Base-by-base conservation (phyloP, 306 rosid genomes). In the Trichosanthes truncata region DNA sequence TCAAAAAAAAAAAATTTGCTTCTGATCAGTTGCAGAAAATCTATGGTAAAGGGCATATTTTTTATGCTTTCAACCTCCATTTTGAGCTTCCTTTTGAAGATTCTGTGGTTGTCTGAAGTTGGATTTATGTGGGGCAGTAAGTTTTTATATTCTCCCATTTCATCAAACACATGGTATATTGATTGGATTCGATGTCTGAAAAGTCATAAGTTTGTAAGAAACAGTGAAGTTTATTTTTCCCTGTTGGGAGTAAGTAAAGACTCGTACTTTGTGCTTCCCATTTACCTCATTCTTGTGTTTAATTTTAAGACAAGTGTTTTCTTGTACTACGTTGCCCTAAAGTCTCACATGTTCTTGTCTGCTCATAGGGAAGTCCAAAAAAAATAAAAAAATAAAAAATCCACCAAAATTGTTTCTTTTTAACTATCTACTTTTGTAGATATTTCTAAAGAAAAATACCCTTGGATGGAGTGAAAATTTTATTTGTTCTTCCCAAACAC, bases 301-400 rank as follows among this genome's bases (percentile, higher is more conserved):
- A 38, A 17, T 63, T 67, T 38, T 21, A 67, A 20, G 1, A 38
- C 74, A 67, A 20, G 43, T 3, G 49, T 46, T 74, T 29, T 49
- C 10, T 29, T 49, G 78, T 49, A 74, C 46, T 31, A 51, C 29
- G 29, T 74, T 74, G 20, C 29, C 45, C 78, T 74, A 74, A 74
- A 38, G n/a, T 57, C 69, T 21, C 80, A 77, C 80, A 77, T 55
- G 80, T 77, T 77, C 23, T 77, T 36, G 80, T 77, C 68, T 69
- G 80, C 21, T 49, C 68, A 77, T 77, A 6, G 80, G 80, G 68
- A 77, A 77, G 38, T 77, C 25, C 55, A 77, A 8, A 43, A 11
- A 9, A 7, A 41, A 41, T 0, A n/a, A n/a, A n/a, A n/a, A n/a
- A n/a, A n/a, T n/a, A n/a, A n/a, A n/a, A 1, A 43, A 43, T 2